Conservation (phyloP, 257 asterid genomes). For the Mentha longifolia region DNA sequence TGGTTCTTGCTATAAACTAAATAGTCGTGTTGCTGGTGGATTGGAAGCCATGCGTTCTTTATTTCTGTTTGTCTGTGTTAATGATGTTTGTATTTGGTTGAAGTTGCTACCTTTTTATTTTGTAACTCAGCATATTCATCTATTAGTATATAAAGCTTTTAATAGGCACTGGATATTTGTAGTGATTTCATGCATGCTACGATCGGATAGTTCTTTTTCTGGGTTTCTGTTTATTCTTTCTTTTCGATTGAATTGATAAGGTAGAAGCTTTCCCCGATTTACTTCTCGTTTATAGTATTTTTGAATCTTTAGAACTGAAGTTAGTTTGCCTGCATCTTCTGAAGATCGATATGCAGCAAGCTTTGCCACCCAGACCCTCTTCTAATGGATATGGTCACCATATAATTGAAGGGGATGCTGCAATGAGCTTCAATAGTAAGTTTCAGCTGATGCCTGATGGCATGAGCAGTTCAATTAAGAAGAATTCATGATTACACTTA, state of each 20-base stretch:
- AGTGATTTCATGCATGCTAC: constrained; percentile 18
- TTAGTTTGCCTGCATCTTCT: neutral
- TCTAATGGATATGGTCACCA: constrained; percentile 75
- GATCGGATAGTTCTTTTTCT: neutral
- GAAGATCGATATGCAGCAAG: constrained; percentile 71
- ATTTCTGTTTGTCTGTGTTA: neutral
- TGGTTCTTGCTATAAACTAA: neutral
- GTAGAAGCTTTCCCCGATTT: constrained; percentile 14
- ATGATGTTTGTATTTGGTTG: constrained; percentile 11
- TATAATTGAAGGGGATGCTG: constrained; percentile 56
- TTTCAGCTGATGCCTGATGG: constrained; percentile 55
- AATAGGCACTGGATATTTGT: constrained; percentile 7
- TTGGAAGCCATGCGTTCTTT: constrained; percentile 2
- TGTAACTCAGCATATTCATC: constrained; percentile 10
- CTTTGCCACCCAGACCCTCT: constrained; percentile 61
- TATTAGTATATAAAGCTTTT: neutral
- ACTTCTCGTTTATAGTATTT: constrained; percentile 1
- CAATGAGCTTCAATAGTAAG: constrained; percentile 59
- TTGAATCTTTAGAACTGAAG: constrained; percentile 13
- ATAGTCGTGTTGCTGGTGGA: constrained; percentile 12
- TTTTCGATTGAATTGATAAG: neutral
- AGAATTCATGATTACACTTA: constrained; percentile 34
- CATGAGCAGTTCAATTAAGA: constrained; percentile 57
- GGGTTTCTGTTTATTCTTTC: neutral
- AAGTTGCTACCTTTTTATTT: constrained; percentile 10